phyloP scores from a whole-genome alignment of 2,329 filamentous ascomycete species.

The Penicillium sp. region DNA sequence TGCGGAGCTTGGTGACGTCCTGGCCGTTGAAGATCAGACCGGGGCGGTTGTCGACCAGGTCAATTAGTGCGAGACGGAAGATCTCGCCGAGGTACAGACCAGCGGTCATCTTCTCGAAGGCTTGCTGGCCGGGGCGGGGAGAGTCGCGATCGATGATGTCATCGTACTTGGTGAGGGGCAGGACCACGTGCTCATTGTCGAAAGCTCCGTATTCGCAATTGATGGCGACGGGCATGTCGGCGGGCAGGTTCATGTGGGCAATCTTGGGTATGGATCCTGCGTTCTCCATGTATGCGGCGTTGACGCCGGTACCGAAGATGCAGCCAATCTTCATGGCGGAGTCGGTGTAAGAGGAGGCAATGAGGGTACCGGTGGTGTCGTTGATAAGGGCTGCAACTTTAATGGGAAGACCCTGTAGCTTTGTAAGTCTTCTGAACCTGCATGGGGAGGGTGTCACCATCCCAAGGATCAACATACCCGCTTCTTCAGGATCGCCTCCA shows the following conservation, averaged over 20 bases:
- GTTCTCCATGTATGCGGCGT: constrained; percentile 97
- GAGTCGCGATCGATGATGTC: constrained; percentile 85
- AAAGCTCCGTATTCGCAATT: constrained; percentile 98
- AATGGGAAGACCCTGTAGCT: constrained; percentile 73
- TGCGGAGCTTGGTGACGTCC: constrained; percentile 75
- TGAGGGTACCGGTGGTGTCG: constrained; percentile 94
- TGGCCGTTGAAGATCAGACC: constrained; percentile 78
- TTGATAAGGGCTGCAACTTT: constrained; percentile 93
- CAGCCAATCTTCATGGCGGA: constrained; percentile 89
- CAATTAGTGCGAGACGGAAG: constrained; percentile 81
- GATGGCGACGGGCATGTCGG: constrained; percentile 84
- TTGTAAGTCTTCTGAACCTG: not conserved
- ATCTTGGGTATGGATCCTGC: constrained; percentile 90
- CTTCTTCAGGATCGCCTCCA: constrained; percentile 73
- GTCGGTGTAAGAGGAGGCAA: constrained; percentile 97
- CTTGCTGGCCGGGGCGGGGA: constrained; percentile 87
- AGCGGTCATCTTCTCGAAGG: constrained; percentile 97
- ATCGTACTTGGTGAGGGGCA: constrained; percentile 83
- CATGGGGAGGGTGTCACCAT: not conserved
- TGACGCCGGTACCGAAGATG: constrained; percentile 98
- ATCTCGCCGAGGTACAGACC: constrained; percentile 93
- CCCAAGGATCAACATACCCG: constrained; percentile 50
- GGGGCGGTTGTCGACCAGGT: constrained; percentile 75
- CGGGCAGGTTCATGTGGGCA: constrained; percentile 81
- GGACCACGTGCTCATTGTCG: constrained; percentile 86